A percentile compares a stretch with the other conserved stretches of the same genome.
phyloP scores from a whole-genome alignment of 139 green algal species.

The Chlorella sp. region DNA sequence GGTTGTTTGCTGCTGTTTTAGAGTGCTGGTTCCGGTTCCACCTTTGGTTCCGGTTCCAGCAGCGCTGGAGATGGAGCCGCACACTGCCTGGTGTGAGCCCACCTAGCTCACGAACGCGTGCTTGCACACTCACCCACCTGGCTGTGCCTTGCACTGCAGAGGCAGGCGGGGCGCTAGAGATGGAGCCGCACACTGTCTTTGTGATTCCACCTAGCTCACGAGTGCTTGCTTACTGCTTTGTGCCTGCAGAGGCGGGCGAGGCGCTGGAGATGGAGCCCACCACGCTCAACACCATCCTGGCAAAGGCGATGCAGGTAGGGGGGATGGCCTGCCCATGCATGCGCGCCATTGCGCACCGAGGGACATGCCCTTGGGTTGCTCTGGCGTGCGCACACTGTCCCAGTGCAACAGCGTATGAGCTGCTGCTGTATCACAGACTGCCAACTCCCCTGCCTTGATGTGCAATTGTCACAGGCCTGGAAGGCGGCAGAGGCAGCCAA shows the following conservation, averaged over 20 bases:
- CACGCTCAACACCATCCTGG: slow-evolving; percentile 59
- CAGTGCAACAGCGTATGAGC: too few relatives aligned
- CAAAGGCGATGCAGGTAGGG: slow-evolving; percentile 65
- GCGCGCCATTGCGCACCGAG: too few relatives aligned
- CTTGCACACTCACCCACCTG: too few relatives aligned
- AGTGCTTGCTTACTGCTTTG: too few relatives aligned
- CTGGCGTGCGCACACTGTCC: too few relatives aligned
- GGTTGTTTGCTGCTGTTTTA: too few relatives aligned
- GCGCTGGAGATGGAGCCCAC: slow-evolving; percentile 63
- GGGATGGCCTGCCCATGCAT: background rate
- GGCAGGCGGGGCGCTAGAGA: slow-evolving; percentile 65
- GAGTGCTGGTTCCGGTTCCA: too few relatives aligned
- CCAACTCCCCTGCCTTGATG: too few relatives aligned
- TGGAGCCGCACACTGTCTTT: slow-evolving; percentile 48
- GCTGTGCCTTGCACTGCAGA: background rate
- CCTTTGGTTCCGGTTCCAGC: too few relatives aligned
- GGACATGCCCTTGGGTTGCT: background rate
- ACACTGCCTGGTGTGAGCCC: too few relatives aligned
- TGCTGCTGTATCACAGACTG: background rate
- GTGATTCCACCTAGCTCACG: too few relatives aligned
- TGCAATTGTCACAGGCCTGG: slow-evolving; percentile 53
- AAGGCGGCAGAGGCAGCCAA: slow-evolving; percentile 92
- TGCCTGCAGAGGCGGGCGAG: slow-evolving; percentile 49
- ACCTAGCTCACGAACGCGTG: too few relatives aligned
- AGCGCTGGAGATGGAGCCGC: slow-evolving; percentile 64